Evolutionary conservation across 768 basidiomycete genomes (phyloP).

Genomic region (Mycena rosella): DNA sequence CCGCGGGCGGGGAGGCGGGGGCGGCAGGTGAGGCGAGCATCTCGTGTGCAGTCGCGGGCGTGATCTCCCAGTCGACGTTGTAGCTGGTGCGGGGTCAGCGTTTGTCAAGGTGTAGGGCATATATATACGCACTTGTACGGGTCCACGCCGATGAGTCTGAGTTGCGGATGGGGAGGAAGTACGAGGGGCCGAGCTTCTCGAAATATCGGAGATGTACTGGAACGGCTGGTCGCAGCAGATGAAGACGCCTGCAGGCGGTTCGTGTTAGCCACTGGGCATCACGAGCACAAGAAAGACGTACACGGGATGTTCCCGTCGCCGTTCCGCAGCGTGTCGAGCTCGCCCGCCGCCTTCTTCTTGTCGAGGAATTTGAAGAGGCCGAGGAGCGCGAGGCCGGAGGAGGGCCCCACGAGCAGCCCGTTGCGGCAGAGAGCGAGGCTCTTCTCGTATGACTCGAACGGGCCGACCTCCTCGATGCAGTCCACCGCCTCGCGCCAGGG

Average conservation of each 20-base stretch:
- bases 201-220: constrained; percentile 44
- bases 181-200: constrained; percentile 37
- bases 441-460: constrained; percentile 39
- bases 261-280: neutral
- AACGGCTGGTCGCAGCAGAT: constrained; percentile 44
- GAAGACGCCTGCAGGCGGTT: constrained; percentile 34
- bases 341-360: constrained; percentile 34
- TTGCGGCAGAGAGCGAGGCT: constrained; percentile 41
- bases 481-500: constrained; percentile 43
- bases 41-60: constrained; percentile 31
- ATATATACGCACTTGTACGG: constrained; percentile 35
- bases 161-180: constrained; percentile 39
- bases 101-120: neutral
- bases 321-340: constrained; percentile 35
- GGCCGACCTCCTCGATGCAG: constrained; percentile 39
- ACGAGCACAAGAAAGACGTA: constrained; percentile 5
- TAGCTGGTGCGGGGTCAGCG: constrained; percentile 18
- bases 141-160: constrained; percentile 41
- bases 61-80: constrained; percentile 42
- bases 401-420: constrained; percentile 42
- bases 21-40: constrained; percentile 19
- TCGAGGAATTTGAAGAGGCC: constrained; percentile 43
- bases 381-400: constrained; percentile 38
- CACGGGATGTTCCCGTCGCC: constrained; percentile 39
- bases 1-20: constrained; percentile 1